phyloP scores from a whole-genome alignment of 768 basidiomycete genomes.

The Chalciporus pseudorubinellus region DNA sequence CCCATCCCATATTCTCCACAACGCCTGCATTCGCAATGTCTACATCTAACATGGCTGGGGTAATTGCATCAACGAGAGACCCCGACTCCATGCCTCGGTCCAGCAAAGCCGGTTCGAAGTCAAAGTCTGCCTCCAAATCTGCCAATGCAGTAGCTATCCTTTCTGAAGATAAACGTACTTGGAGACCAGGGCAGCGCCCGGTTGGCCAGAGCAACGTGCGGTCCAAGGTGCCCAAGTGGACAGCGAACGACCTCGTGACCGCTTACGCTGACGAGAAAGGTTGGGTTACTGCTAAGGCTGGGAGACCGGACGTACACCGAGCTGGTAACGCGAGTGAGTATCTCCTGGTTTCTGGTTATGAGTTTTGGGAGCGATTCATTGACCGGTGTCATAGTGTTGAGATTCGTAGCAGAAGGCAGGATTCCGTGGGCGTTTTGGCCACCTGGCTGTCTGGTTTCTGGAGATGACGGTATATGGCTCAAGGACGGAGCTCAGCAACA shows the following conservation, averaged over 20 bases:
- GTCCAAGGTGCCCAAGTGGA: conserved; percentile 51
- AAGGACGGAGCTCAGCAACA: conserved; percentile 28
- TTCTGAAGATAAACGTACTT: conserved; percentile 70
- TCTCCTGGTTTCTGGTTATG: neutral
- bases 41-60: neutral
- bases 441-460: conserved; percentile 39
- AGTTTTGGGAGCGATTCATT: neutral
- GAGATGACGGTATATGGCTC: conserved; percentile 59
- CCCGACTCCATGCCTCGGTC: neutral
- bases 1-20: conserved; percentile 42
- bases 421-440: conserved; percentile 89
- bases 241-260: conserved; percentile 80
- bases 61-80: neutral
- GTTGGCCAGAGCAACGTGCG: conserved; percentile 14
- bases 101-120: neutral
- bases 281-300: conserved; percentile 89
- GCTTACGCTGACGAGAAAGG: conserved; percentile 76
- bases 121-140: neutral
- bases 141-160: conserved; percentile 19
- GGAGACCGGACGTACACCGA: conserved; percentile 82
- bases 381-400: conserved; percentile 53
- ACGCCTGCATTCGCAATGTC: conserved; percentile 8
- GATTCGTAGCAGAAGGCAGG: conserved; percentile 77
- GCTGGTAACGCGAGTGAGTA: conserved; percentile 86
- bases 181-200: conserved; percentile 51